Evolutionary conservation across 495 filamentous ascomycete genomes (phyloP).

Genomic region (Penicillium verhagenii): DNA sequence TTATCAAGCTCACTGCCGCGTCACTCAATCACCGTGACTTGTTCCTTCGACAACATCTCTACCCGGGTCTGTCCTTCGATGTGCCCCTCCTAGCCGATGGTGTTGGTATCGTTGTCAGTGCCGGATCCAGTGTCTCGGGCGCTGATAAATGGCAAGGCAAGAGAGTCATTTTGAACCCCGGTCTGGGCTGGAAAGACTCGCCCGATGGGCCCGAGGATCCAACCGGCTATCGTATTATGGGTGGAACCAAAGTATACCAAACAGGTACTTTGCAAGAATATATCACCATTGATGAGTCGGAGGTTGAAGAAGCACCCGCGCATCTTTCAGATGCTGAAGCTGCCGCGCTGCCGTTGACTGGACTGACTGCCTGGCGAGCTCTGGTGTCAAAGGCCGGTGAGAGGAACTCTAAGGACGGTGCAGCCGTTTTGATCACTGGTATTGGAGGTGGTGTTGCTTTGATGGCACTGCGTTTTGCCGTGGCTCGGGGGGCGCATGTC

Average conservation of each 20-base stretch:
- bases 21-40: slow-evolving; percentile 91
- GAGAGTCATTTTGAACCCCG: slow-evolving; percentile 72
- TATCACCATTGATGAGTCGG: slow-evolving; percentile 62
- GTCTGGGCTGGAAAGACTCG: slow-evolving; percentile 68
- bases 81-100: slow-evolving; percentile 79
- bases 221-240: slow-evolving; percentile 64
- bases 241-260: slow-evolving; percentile 60
- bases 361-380: slow-evolving; percentile 85
- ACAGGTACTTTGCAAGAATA: slow-evolving; percentile 72
- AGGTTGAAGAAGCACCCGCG: slow-evolving; percentile 71
- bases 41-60: slow-evolving; percentile 88
- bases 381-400: slow-evolving; percentile 67
- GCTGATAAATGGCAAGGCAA: slow-evolving; percentile 56
- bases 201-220: slow-evolving; percentile 71
- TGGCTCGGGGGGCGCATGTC: slow-evolving; percentile 61
- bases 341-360: slow-evolving; percentile 77
- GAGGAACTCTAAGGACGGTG: slow-evolving; percentile 52
- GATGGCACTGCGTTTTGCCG: slow-evolving; percentile 66
- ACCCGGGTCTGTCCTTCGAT: slow-evolving; percentile 76
- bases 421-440: slow-evolving; percentile 70
- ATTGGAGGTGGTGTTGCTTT: slow-evolving; percentile 81
- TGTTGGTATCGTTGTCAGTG: slow-evolving; percentile 63
- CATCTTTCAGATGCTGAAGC: slow-evolving; percentile 72
- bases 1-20: slow-evolving; percentile 68
- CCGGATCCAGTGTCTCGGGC: slow-evolving; percentile 52